phyloP scores from a whole-genome alignment of 768 basidiomycete genomes.

The Tubosaeta sp. region DNA sequence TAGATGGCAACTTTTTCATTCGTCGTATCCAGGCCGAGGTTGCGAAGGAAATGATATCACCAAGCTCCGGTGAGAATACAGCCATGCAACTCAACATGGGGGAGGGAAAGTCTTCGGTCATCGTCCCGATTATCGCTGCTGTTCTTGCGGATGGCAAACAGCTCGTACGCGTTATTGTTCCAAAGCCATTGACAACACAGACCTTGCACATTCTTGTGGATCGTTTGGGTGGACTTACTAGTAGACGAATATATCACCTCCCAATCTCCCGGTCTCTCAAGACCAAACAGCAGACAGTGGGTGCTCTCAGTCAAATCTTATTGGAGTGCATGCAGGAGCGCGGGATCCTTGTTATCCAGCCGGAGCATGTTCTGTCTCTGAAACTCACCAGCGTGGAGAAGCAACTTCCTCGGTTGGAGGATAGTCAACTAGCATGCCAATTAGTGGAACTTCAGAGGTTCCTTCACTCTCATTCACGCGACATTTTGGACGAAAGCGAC shows the following conservation, averaged over 20 bases:
- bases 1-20: slow-evolving; percentile 41
- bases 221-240: slow-evolving; percentile 38
- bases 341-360: slow-evolving; percentile 43
- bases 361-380: slow-evolving; percentile 48
- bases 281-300: background rate
- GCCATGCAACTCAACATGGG: slow-evolving; percentile 53
- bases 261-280: slow-evolving; percentile 18
- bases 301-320: slow-evolving; percentile 26
- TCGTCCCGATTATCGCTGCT: slow-evolving; percentile 41
- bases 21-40: slow-evolving; percentile 41
- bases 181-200: slow-evolving; percentile 39
- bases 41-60: slow-evolving; percentile 43
- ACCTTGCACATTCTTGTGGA: slow-evolving; percentile 43
- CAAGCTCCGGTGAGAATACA: slow-evolving; percentile 31
- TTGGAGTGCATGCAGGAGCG: slow-evolving; percentile 31
- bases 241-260: slow-evolving; percentile 41
- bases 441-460: slow-evolving; percentile 23
- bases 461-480: slow-evolving; percentile 16
- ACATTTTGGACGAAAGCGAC: slow-evolving; percentile 21
- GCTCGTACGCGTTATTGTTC: slow-evolving; percentile 42
- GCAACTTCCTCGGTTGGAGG: background rate
- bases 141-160: slow-evolving; percentile 38
- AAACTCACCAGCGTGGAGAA: slow-evolving; percentile 33
- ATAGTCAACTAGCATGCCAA: background rate
- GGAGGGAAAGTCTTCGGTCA: slow-evolving; percentile 46